phyloP scores from a whole-genome alignment of 441 rosid species.

The Croton laevigatus region DNA sequence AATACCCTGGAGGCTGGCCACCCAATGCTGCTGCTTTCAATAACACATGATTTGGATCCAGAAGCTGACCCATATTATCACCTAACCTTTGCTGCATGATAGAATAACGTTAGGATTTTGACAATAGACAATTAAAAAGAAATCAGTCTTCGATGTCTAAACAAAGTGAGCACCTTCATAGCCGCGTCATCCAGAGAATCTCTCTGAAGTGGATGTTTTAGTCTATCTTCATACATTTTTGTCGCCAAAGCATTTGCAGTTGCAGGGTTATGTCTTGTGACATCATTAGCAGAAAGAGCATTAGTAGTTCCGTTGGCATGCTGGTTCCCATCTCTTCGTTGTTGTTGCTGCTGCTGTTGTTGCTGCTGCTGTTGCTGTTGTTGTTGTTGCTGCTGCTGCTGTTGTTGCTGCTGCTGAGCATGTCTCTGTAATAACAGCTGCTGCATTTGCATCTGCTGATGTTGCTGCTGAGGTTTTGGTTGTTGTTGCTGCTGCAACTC shows the following conservation, averaged over 20 bases:
- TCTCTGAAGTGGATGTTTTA: conserved; percentile 69
- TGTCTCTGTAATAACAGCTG: conserved; percentile 44
- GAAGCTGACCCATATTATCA: conserved; percentile 66
- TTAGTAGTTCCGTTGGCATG: conserved; percentile 54
- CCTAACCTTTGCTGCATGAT: conserved; percentile 48
- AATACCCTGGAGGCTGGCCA: conserved; percentile 81
- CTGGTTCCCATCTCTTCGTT: conserved; percentile 70
- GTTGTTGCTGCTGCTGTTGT: conserved; percentile 48
- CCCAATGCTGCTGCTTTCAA: conserved; percentile 65
- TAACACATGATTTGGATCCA: conserved; percentile 73
- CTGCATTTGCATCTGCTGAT: conserved; percentile 43
- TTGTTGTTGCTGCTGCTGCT: conserved; percentile 41
- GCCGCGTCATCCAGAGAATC: conserved; percentile 73
- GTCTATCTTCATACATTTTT: conserved; percentile 75
- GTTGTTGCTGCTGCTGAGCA: conserved; percentile 41
- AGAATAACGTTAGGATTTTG: conserved; percentile 5
- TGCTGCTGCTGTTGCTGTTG: conserved; percentile 42
- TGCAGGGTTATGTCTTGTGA: conserved; percentile 63
- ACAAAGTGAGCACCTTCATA: conserved; percentile 56
- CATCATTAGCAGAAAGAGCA: conserved; percentile 58
- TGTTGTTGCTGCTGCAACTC: conserved; percentile 59
- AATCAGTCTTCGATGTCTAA: not conserved
- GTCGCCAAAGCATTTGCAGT: conserved; percentile 68
- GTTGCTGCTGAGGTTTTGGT: conserved; percentile 48
- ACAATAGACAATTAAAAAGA: not conserved